phyloP scores from a whole-genome alignment of 2,329 filamentous ascomycete species.

The Microsporum canis region DNA sequence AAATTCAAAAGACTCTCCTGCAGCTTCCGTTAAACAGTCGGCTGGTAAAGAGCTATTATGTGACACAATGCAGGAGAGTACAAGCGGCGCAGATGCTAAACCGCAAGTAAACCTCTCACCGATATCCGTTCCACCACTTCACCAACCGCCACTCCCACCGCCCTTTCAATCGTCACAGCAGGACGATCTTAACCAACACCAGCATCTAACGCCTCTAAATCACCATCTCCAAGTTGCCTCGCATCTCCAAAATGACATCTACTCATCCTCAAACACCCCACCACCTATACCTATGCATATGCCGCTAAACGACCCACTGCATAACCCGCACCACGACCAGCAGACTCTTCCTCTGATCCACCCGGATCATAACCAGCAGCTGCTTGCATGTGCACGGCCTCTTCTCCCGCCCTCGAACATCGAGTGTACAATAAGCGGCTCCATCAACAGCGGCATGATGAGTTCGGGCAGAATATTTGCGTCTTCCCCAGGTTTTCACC shows the following conservation, averaged over 20 bases:
- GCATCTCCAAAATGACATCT: not conserved
- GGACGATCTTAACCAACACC: not conserved
- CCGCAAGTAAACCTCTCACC: not conserved
- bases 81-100: not conserved
- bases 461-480: not conserved
- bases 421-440: not conserved
- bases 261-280: not conserved
- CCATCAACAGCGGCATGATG: not conserved
- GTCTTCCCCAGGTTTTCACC: not conserved
- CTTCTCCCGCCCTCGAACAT: not conserved
- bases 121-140: not conserved
- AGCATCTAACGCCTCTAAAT: not conserved
- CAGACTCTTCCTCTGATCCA: not conserved
- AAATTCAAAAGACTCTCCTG: conserved; percentile 10
- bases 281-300: conserved; percentile 3
- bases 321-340: not conserved
- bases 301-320: not conserved
- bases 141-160: not conserved
- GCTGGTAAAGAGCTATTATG: not conserved
- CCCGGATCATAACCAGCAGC: not conserved
- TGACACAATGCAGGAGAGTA: not conserved
- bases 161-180: not conserved
- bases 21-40: conserved; percentile 7
- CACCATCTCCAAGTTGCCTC: not conserved
- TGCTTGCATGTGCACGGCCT: not conserved